Conservation (phyloP, 2,329 filamentous ascomycete genomes). For the Calonectria pseudoreteaudii region DNA sequence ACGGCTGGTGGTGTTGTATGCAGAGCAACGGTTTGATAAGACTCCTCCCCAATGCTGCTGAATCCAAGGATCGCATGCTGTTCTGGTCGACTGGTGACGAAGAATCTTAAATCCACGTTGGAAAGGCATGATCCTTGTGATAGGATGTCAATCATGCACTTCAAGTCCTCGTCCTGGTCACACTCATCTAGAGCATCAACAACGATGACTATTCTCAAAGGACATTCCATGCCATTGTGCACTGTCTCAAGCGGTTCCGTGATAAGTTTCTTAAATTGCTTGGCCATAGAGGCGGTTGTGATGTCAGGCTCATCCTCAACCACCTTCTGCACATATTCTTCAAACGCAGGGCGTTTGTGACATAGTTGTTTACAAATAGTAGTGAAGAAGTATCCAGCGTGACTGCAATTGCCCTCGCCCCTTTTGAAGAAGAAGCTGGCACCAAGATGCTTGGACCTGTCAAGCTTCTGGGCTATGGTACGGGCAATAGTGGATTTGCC, state of each 20-base stretch:
- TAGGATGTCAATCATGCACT: constrained; percentile 44
- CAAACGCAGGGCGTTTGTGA: constrained; percentile 41
- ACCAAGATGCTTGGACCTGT: constrained; percentile 34
- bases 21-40: background rate
- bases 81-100: constrained; percentile 57
- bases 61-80: constrained; percentile 44
- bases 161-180: constrained; percentile 42
- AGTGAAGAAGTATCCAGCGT: constrained; percentile 50
- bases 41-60: background rate
- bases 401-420: constrained; percentile 52
- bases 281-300: constrained; percentile 37
- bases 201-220: constrained; percentile 41
- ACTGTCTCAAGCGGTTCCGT: constrained; percentile 43
- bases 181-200: constrained; percentile 48
- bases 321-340: constrained; percentile 36
- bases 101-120: constrained; percentile 41
- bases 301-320: constrained; percentile 48
- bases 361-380: constrained; percentile 53
- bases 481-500: constrained; percentile 55
- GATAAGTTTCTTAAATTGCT: constrained; percentile 55
- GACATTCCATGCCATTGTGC: too few relatives aligned
- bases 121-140: constrained; percentile 35
- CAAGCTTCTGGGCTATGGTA: constrained; percentile 39
- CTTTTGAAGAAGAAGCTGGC: constrained; percentile 60
- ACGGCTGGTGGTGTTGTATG: background rate